Evolutionary conservation across 1,284 basidiomycete genomes (phyloP), one percentile per base, ranked within the genome.

Genomic region (Xanthoconium separans): DNA sequence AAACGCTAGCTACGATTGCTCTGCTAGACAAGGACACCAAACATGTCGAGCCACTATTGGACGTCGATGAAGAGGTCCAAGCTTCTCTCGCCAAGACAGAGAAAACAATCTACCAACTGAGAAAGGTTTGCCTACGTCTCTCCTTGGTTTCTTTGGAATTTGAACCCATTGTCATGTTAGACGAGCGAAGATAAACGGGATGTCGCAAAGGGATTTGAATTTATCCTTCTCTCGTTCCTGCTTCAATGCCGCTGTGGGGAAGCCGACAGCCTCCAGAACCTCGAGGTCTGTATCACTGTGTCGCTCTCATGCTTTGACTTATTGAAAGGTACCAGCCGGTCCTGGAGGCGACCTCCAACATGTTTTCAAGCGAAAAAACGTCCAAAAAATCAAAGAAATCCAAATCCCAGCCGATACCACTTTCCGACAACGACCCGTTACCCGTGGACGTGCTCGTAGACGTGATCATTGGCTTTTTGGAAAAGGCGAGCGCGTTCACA

Each of bases 361-460:
- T 86, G 71, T 81, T 85, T 58, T 71, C 72, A 27, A 70, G 70
- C 42, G 70, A 73, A 52, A 78, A 77, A 61, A 72, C 75, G 45
- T 70, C 73, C 34, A 78, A 79, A 68, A 82, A 77, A 65, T 65
- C 70, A 42, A 73, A 70, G 55, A 80, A 76, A 58, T 72, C 75
- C 9, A 65, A 63, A 51, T 54, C 63, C 36, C 45, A 55, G n/a
- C 30, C 68, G 15, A 64, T 61, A 20, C 27, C 48, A 8, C 44
- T 41, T 15, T 39, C 50, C 1, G 52, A 52, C 20, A 71, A 72
- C 13, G 69, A 70, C 4, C 69, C 72, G 0, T 77, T 82, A 41
- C 86, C 92, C 2, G 84, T 95, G 49, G 94, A 97, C 62, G 73
- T 94, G 33, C 78, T 98, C 37, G 86, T 95, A 46, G 95, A 98